Conservation (phyloP, 2,329 filamentous ascomycete species). For the Gaeumannomyces sp. region DNA sequence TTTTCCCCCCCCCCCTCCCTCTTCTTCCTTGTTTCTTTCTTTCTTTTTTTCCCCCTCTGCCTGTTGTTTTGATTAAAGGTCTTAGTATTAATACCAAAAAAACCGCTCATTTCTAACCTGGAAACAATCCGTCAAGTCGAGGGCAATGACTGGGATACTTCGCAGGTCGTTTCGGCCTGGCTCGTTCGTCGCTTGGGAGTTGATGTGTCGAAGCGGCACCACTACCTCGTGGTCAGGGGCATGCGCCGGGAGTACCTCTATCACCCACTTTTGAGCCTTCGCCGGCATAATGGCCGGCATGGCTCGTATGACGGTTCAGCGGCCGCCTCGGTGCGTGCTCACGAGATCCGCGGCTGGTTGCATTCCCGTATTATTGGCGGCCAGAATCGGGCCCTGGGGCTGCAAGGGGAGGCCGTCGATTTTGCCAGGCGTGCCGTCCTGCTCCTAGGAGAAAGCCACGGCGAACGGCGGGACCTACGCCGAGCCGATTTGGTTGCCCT, state of each 20-base stretch:
- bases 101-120: too few species aligned
- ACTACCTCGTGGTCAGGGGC: conserved; percentile 24
- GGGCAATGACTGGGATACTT: conserved; percentile 27
- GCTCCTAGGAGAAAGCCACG: background rate
- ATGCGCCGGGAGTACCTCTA: conserved; percentile 28
- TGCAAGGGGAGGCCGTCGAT: conserved; percentile 12
- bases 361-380: conserved; percentile 12
- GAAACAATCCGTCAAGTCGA: conserved; percentile 15
- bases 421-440: conserved; percentile 6
- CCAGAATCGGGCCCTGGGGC: conserved; percentile 6
- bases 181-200: conserved; percentile 26
- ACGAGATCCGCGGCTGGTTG: background rate
- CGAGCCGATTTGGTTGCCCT: background rate
- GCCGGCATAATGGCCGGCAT: too few species aligned
- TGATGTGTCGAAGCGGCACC: conserved; percentile 15
- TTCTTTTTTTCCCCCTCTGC: too few species aligned
- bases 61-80: too few species aligned
- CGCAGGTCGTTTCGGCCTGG: conserved; percentile 22
- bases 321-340: background rate
- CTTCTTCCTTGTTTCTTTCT: too few species aligned
- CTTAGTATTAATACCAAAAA: too few species aligned
- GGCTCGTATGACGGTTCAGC: too few species aligned
- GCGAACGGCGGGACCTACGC: background rate
- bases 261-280: conserved; percentile 16
- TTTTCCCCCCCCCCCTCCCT: too few species aligned